phyloP scores from a whole-genome alignment of 2,329 filamentous ascomycete genomes.

The Harringtonia lauricola region DNA sequence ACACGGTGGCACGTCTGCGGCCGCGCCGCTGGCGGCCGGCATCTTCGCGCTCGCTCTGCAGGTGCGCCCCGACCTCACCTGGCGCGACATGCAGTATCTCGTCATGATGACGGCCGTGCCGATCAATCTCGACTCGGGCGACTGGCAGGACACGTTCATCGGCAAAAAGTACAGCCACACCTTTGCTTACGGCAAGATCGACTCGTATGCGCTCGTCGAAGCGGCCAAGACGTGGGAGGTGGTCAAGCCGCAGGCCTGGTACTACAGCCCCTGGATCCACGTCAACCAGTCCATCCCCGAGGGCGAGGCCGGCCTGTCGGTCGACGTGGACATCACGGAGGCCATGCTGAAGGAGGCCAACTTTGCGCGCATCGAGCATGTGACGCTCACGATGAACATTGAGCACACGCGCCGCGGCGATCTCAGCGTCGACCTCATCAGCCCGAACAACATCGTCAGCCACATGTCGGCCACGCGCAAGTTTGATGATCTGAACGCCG shows the following conservation, averaged over 20 bases:
- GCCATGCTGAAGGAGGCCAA: conserved; percentile 77
- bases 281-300: conserved; percentile 80
- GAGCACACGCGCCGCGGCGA: conserved; percentile 81
- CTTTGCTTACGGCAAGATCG: conserved; percentile 92
- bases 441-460: conserved; percentile 70
- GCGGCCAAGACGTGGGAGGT: conserved; percentile 73
- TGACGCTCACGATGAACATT: conserved; percentile 96
- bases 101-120: conserved; percentile 75
- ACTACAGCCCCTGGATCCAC: conserved; percentile 84
- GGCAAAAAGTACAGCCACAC: conserved; percentile 88
- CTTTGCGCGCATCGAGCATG: conserved; percentile 78
- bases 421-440: conserved; percentile 82
- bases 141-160: conserved; percentile 72
- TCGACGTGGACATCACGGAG: conserved; percentile 69
- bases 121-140: conserved; percentile 57
- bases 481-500: conserved; percentile 52
- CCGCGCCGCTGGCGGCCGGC: conserved; percentile 83
- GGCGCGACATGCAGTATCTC: conserved; percentile 92
- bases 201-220: conserved; percentile 76
- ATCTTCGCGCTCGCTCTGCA: conserved; percentile 83
- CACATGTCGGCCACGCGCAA: conserved; percentile 69
- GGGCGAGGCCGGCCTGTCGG: conserved; percentile 67
- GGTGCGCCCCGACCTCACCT: conserved; percentile 74
- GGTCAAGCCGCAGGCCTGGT: conserved; percentile 95
- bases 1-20: conserved; percentile 94